Percentiles rank a stretch among this genome's conserved stretches.
phyloP scores from a whole-genome alignment of 805 yeast genomes.

The Zygosaccharomyces pseudorouxii region DNA sequence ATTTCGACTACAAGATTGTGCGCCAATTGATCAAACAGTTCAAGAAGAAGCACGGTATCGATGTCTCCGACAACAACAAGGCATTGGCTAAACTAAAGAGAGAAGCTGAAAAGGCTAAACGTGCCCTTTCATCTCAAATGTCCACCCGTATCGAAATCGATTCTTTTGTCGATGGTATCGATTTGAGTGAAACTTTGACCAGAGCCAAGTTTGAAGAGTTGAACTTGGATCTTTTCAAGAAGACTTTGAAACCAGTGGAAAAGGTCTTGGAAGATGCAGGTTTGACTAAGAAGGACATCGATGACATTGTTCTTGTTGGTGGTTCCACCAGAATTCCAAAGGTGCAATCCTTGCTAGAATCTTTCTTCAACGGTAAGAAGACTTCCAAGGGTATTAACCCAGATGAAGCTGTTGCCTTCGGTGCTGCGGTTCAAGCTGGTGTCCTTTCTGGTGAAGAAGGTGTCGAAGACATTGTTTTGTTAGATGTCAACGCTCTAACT shows the following conservation, averaged over 20 bases:
- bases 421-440: conserved; percentile 99
- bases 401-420: conserved; percentile 98
- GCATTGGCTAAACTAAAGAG: conserved; percentile 92
- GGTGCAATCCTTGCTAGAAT: conserved; percentile 88
- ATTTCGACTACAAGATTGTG: conserved; percentile 84
- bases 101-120: conserved; percentile 97
- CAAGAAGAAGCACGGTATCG: conserved; percentile 89
- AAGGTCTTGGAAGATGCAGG: conserved; percentile 93
- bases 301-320: conserved; percentile 96
- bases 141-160: conserved; percentile 95
- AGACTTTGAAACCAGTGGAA: conserved; percentile 93
- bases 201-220: conserved; percentile 98
- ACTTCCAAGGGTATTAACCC: conserved; percentile 97
- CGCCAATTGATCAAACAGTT: conserved; percentile 80
- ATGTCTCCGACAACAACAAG: conserved; percentile 73
- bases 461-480: conserved; percentile 80
- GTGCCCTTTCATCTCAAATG: conserved; percentile 92
- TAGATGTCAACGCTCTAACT: conserved; percentile 92
- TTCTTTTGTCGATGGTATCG: conserved; percentile 90
- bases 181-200: conserved; percentile 89
- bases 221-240: conserved; percentile 87
- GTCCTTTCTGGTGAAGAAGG: conserved; percentile 94
- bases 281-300: conserved; percentile 77
- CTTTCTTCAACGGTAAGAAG: conserved; percentile 89
- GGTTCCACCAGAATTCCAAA: conserved; percentile 99